Percentiles rank a stretch among this genome's conserved stretches.
These are phyloP conservation scores for Decorospora gaudefroyi DNA, from an alignment of 2,329 filamentous ascomycete species.

Conservation along the genomic window DNA sequence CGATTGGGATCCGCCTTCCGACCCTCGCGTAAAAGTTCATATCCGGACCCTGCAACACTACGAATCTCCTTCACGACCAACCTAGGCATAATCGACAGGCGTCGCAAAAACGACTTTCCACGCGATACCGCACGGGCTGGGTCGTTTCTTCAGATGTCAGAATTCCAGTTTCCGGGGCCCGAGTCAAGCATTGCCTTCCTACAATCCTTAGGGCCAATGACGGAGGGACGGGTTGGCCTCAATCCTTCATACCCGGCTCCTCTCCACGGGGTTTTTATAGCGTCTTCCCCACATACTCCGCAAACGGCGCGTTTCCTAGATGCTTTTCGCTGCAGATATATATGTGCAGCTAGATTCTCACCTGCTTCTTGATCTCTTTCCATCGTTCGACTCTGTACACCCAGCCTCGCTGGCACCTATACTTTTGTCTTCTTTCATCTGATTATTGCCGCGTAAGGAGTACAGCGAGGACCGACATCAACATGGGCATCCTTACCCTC, in stretches of 20 bases:
- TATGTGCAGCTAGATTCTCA: conserved; percentile 7
- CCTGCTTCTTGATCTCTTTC: conserved; percentile 2
- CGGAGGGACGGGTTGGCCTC: not conserved
- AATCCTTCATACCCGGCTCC: conserved; percentile 2
- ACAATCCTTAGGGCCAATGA: conserved; percentile 5
- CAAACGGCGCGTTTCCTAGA: conserved; percentile 9
- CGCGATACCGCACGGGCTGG: conserved; percentile 1
- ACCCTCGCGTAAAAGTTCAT: conserved; percentile 19
- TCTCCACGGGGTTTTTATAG: conserved; percentile 28
- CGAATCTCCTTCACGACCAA: conserved; percentile 1
- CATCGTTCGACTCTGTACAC: conserved; percentile 3
- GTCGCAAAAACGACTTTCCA: conserved; percentile 4
- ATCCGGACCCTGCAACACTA: conserved; percentile 12
- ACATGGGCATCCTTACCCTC: conserved; percentile 43
- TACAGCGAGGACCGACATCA: conserved; percentile 9
- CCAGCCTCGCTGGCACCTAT: conserved; percentile 6
- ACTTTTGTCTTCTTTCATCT: conserved; percentile 1
- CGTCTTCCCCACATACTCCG: conserved; percentile 28
- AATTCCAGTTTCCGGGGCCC: conserved; percentile 16
- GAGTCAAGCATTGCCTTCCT: conserved; percentile 5
- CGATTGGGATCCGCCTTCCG: not conserved
- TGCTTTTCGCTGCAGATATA: conserved; percentile 14
- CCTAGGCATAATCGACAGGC: conserved; percentile 8
- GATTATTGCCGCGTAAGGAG: not conserved
- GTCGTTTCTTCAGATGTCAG: conserved; percentile 1